phyloP scores from a whole-genome alignment of 1,284 basidiomycete species.

The Ceratorhiza oryzae-sativae region DNA sequence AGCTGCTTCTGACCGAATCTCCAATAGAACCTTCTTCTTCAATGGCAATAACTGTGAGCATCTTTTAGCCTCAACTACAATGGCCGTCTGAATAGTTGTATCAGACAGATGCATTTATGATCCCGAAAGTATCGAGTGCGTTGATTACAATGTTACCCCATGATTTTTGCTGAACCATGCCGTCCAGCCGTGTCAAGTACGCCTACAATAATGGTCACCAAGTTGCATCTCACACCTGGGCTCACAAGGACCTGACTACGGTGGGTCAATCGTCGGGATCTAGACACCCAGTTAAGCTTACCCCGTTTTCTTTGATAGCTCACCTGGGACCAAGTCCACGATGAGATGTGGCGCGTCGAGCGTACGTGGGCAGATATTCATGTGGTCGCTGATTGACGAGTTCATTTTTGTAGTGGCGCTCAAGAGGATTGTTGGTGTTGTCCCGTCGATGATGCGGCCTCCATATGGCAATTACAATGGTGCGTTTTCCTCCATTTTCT shows the following conservation, averaged over 20 bases:
- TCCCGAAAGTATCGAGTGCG: slow-evolving; percentile 42
- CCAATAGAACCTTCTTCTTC: slow-evolving; percentile 35
- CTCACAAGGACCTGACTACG: neutral
- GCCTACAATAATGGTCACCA: slow-evolving; percentile 34
- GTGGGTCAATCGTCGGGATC: neutral
- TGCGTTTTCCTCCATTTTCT: neutral
- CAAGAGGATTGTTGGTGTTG: slow-evolving; percentile 34
- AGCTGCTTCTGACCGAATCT: slow-evolving; percentile 1
- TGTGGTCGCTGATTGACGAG: neutral
- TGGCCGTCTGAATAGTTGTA: neutral
- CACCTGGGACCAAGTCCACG: slow-evolving; percentile 39
- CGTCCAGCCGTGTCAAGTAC: slow-evolving; percentile 9
- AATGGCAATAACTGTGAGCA: slow-evolving; percentile 37
- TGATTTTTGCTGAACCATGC: too few relatives aligned
- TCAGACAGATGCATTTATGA: slow-evolving; percentile 40
- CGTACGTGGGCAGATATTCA: neutral
- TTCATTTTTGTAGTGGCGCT: slow-evolving; percentile 26
- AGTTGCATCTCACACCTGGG: neutral
- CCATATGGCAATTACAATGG: slow-evolving; percentile 43
- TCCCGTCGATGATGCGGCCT: slow-evolving; percentile 42
- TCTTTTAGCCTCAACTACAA: neutral
- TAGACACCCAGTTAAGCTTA: neutral
- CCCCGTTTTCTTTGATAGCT: slow-evolving; percentile 12
- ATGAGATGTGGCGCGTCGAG: slow-evolving; percentile 37
- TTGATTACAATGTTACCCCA: too few relatives aligned